Conservation (phyloP, 1,139 yeast species). For the Geotrichum candidum region DNA sequence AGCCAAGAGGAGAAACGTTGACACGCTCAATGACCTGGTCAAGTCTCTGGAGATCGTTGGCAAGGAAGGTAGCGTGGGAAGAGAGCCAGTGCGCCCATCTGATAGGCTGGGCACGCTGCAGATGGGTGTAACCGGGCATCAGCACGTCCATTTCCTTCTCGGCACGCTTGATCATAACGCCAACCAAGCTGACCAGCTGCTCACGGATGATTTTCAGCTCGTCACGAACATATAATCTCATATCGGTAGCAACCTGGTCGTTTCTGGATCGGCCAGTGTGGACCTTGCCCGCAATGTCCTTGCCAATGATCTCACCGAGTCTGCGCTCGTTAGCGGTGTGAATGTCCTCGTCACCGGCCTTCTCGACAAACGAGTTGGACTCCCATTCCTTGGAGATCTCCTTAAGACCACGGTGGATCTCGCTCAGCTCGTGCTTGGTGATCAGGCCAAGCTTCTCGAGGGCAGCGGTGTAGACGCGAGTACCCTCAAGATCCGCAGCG, state of each 20-base stretch:
- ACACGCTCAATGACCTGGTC: constrained; percentile 74
- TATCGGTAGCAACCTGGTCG: constrained; percentile 97
- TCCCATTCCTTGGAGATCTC: constrained; percentile 77
- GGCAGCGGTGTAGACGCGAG: constrained; percentile 88
- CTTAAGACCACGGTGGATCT: constrained; percentile 77
- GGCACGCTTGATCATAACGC: constrained; percentile 67
- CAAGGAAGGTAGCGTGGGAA: constrained; percentile 88
- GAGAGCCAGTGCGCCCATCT: constrained; percentile 98
- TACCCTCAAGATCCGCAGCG: constrained; percentile 88
- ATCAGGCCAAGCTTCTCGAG: constrained; percentile 71
- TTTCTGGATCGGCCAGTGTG: constrained; percentile 98
- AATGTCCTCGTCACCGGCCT: constrained; percentile 93
- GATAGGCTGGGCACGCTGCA: constrained; percentile 98
- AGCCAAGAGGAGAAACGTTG: constrained; percentile 86
- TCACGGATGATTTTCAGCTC: constrained; percentile 55
- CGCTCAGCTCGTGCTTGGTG: constrained; percentile 60
- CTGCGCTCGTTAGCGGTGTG: constrained; percentile 98
- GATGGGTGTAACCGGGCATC: constrained; percentile 98
- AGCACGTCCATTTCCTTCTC: constrained; percentile 78
- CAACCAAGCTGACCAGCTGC: constrained; percentile 56
- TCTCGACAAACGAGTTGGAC: constrained; percentile 63
- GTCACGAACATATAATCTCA: constrained; percentile 89
- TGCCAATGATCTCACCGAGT: constrained; percentile 91
- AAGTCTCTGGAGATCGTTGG: constrained; percentile 82
- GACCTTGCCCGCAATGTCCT: constrained; percentile 89